Evolutionary conservation across 2,329 filamentous ascomycete species (phyloP).

Genomic region (Aspergillus candidus): DNA sequence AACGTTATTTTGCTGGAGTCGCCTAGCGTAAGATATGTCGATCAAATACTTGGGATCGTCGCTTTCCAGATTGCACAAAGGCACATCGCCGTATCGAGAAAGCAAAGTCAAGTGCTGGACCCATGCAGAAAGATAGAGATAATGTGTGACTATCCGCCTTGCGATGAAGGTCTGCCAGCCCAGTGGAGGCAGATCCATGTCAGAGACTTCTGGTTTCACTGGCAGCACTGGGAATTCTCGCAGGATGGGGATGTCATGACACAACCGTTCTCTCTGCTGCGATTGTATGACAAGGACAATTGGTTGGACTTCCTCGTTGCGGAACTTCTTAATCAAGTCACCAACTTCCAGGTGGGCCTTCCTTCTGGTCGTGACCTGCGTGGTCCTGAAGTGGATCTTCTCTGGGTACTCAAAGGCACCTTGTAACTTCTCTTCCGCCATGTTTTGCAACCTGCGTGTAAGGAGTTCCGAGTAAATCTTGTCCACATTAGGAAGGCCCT

Average conservation of each 20-base stretch:
- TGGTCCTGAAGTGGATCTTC: constrained; percentile 75
- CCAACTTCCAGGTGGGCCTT: constrained; percentile 85
- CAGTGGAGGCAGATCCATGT: constrained; percentile 81
- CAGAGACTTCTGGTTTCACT: constrained; percentile 72
- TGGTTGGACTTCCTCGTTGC: constrained; percentile 73
- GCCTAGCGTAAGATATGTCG: constrained; percentile 86
- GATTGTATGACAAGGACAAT: constrained; percentile 87
- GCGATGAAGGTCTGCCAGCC: constrained; percentile 91
- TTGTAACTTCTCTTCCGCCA: constrained; percentile 66
- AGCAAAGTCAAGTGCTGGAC: constrained; percentile 80
- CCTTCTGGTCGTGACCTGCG: constrained; percentile 79
- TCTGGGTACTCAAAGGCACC: constrained; percentile 83
- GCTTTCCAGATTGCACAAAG: constrained; percentile 88
- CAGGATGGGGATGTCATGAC: constrained; percentile 78
- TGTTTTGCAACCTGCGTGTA: constrained; percentile 56
- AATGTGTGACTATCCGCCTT: constrained; percentile 78
- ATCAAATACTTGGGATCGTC: constrained; percentile 94
- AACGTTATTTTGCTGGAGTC: constrained; percentile 83
- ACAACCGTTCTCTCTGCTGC: constrained; percentile 69
- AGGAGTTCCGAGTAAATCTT: constrained; percentile 80
- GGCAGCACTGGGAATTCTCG: constrained; percentile 78
- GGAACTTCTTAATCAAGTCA: constrained; percentile 84
- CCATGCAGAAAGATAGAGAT: constrained; percentile 89
- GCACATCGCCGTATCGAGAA: constrained; percentile 86
- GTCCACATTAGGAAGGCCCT: constrained; percentile 83